A percentile compares a stretch with the other conserved stretches of the same genome.
Evolutionary conservation across 306 rosid species (phyloP).

Genomic region (Acmispon strigosus): DNA sequence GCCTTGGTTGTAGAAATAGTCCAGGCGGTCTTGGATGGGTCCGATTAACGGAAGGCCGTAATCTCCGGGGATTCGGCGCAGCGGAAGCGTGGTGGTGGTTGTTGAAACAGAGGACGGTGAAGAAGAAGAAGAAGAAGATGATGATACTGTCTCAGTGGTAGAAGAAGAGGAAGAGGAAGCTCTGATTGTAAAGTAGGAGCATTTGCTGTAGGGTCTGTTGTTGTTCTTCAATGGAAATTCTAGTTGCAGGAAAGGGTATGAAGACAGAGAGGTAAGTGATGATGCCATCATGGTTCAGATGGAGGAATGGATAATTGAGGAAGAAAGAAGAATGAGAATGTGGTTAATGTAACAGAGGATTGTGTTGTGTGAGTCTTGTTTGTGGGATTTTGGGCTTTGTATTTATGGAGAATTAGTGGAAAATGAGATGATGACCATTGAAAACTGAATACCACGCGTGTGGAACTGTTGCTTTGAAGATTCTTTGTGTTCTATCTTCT

Average conservation of each 20-base stretch:
- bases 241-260: constrained; percentile 35
- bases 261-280: constrained; percentile 12
- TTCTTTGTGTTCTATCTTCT: too few species aligned
- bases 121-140: background rate
- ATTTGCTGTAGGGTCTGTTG: background rate
- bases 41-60: constrained; percentile 70
- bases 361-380: too few species aligned
- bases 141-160: background rate
- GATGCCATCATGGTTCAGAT: constrained; percentile 22
- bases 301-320: background rate
- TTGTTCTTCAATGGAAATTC: constrained; percentile 7
- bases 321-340: too few species aligned
- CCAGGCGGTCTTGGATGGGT: constrained; percentile 58
- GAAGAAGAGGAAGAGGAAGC: background rate
- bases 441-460: background rate
- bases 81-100: constrained; percentile 31
- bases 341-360: too few species aligned
- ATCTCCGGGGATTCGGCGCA: constrained; percentile 65
- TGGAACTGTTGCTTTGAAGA: too few species aligned
- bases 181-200: background rate
- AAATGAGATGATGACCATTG: background rate
- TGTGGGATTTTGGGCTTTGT: background rate
- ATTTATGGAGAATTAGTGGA: background rate
- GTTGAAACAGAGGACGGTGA: background rate
- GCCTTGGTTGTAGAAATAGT: constrained; percentile 78